These are phyloP conservation scores for Blastocystis sp. DNA, from an alignment of 352 stramenopile species.

Conservation along the genomic window DNA sequence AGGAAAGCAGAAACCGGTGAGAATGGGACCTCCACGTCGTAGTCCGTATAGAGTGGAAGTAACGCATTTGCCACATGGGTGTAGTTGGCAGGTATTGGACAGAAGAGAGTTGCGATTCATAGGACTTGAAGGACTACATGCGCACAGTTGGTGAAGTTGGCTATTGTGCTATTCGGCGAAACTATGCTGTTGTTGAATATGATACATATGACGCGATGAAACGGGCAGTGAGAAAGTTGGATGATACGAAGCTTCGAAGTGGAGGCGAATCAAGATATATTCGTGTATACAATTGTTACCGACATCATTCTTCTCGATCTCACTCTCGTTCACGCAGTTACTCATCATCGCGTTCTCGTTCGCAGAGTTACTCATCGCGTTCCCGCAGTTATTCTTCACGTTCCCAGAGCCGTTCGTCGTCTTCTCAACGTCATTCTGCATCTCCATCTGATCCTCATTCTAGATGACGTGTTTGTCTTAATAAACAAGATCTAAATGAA, in stretches of 20 bases:
- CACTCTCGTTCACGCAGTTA: background rate
- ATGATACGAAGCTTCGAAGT: constrained; percentile 39
- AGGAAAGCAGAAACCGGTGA: background rate
- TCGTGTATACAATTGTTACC: background rate
- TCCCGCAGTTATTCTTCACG: background rate
- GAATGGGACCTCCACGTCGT: background rate
- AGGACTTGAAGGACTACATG: constrained; percentile 58
- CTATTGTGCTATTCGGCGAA: constrained; percentile 6
- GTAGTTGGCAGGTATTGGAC: constrained; percentile 25
- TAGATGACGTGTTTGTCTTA: background rate
- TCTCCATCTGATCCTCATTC: background rate
- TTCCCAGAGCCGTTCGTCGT: background rate
- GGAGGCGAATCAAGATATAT: constrained; percentile 20
- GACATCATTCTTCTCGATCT: background rate
- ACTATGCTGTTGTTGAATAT: constrained; percentile 44
- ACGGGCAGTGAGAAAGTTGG: constrained; percentile 3
- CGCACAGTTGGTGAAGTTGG: background rate
- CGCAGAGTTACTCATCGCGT: background rate
- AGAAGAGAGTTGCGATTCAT: background rate
- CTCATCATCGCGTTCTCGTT: background rate
- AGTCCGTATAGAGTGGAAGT: constrained; percentile 25
- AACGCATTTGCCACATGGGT: background rate
- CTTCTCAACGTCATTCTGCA: background rate
- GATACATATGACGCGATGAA: constrained; percentile 42
- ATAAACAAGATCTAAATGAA: constrained; percentile 12